Evolutionary conservation across 805 yeast genomes (phyloP).

Genomic region (Kockiozyma suomiensis): DNA sequence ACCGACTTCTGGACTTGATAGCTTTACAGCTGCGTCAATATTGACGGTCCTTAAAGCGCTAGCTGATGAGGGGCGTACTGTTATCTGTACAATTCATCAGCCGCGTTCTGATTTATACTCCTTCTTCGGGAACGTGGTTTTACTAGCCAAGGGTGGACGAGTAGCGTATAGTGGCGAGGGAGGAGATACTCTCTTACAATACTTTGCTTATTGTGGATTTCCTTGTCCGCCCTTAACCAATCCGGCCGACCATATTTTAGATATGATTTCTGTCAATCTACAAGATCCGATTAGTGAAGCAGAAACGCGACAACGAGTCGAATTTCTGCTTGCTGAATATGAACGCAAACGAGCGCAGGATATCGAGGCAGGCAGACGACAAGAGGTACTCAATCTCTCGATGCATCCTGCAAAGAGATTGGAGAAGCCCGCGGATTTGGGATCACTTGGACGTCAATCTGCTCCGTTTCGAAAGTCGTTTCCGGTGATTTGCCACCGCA

Average conservation of each 20-base stretch:
- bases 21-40: conserved; percentile 73
- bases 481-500: conserved; percentile 45
- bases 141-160: conserved; percentile 72
- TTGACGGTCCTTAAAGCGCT: conserved; percentile 60
- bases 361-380: background rate
- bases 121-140: conserved; percentile 68
- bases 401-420: too few relatives aligned
- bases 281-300: conserved; percentile 50
- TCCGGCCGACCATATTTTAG: conserved; percentile 75
- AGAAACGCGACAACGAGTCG: conserved; percentile 48
- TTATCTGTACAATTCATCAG: conserved; percentile 80
- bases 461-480: conserved; percentile 45
- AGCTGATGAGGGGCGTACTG: conserved; percentile 61
- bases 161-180: conserved; percentile 53
- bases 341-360: background rate
- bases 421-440: conserved; percentile 31
- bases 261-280: conserved; percentile 62
- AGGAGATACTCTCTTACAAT: conserved; percentile 56
- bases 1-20: conserved; percentile 87
- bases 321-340: conserved; percentile 40
- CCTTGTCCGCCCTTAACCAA: conserved; percentile 63
- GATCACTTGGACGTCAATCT: conserved; percentile 41
- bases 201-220: conserved; percentile 55
- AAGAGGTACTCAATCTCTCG: too few relatives aligned
- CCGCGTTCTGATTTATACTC: conserved; percentile 70